Evolutionary conservation across 805 yeast genomes (phyloP), one percentile per base, ranked within the genome.

Genomic region (Peterozyma toletana): DNA sequence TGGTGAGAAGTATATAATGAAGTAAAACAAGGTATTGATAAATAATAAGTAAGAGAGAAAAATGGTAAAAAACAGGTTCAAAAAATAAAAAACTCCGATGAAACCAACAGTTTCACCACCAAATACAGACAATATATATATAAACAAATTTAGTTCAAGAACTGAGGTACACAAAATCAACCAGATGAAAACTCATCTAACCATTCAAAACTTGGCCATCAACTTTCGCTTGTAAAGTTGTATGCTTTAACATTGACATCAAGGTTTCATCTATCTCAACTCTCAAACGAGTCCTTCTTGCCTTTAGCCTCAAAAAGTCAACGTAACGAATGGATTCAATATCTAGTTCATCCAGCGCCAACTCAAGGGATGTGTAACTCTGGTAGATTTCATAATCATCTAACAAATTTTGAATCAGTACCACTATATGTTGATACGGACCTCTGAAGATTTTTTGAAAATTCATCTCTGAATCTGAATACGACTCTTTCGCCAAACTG

Each of bases 381-480:
- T 15, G 27, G 1, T 34, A 15, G 16, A 21, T 31, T 35, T 36
- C 40, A 29, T 41, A 41, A 15, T 41, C 35, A 13, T 30, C n/a
- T 9, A 41, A 13, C 5, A 41, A 14, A 7, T 17, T 13, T 7
- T 41, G 33, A 11, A 37, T 36, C 11, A 35, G 15, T 5, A n/a
- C 16, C 7, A 36, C n/a, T 30, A 37, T 36, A n/a, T 14, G 5
- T 7, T 15, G 33, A 37, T 41, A 33, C 2, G 35, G 43, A 11
- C 33, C 46, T 37, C 43, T 44, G 21, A 44, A 44, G 2, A 11
- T n/a, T 9, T n/a, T 6, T 38, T 27, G 30, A 18, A 44, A 44
- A 11, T 14, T 33, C 11, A 21, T 27, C 11, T 44, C 46, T 11
- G 46, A 39, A n/a, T 18, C 13, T 3, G 17, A 14, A 31, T 35